Evolutionary conservation across 306 rosid species (phyloP), one percentile per base, ranked within the genome.

Genomic region (Corylus avellana): DNA sequence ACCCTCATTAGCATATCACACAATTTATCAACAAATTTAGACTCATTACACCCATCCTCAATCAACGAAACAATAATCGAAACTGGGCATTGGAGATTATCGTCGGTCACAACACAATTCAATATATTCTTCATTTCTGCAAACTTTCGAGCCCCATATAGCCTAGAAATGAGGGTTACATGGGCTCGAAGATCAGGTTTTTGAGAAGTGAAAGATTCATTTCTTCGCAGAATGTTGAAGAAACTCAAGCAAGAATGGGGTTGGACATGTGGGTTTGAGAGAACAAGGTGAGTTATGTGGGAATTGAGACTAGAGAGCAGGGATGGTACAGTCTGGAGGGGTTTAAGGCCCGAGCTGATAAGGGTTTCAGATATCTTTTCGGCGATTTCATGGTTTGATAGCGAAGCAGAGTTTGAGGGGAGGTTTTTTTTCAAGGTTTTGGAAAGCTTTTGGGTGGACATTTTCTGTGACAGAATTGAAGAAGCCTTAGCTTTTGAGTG

Each of bases 1-100:
- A 90, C 92, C 84, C 94, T 85, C n/a, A 94, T 81, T 25, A 92
- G 47, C 97, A 94, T 91, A 75, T 94, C 97, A 74, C 88, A 91
- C 8, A 94, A 74, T 70, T 75, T 90, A 81, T 51, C 83, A 48
- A 86, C 76, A 75, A 91, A 88, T 11, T 37, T 35, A 2, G 85
- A 58, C 7, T 80, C 86, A 29, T 57, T 71, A 58, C 9, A 18
- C 17, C 72, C 82, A n/a, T 76, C 61, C 46, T 86, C 88, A 62
- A 87, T 66, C 83, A 85, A 84, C 73, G 83, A 77, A 70, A 84
- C 51, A 20, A 92, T 29, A 17, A 11, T 44, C 9, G 81, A 61
- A 70, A 82, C 75, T 0, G 88, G 85, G 46, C 68, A 67, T 4
- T 70, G 39, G 9, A 79, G 62, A 66, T 61, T 59, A 13, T 53